Evolutionary conservation across 192 early-diverging fungal species (phyloP).

Genomic region (Entomortierella parvispora): DNA sequence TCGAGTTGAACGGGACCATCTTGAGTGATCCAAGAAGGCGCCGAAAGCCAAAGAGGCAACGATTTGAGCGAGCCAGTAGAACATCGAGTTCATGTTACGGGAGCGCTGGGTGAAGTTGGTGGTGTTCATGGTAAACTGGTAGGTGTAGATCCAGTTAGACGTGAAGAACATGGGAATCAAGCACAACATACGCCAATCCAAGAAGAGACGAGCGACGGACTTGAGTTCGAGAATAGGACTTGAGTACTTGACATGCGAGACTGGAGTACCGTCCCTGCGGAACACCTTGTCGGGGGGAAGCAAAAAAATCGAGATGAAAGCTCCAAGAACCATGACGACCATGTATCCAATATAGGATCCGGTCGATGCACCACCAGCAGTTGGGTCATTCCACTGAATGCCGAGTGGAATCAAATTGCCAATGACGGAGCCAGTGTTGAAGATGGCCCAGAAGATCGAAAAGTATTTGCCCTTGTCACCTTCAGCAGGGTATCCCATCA

Average conservation of each 20-base stretch:
- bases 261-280: constrained; percentile 70
- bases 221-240: constrained; percentile 60
- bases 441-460: constrained; percentile 84
- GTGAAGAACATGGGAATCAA: constrained; percentile 69
- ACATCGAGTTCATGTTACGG: constrained; percentile 69
- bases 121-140: constrained; percentile 64
- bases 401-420: constrained; percentile 75
- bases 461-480: constrained; percentile 79
- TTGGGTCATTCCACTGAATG: constrained; percentile 65
- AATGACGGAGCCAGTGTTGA: constrained; percentile 75
- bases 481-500: constrained; percentile 83
- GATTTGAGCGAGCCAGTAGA: constrained; percentile 80
- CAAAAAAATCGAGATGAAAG: constrained; percentile 60
- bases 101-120: constrained; percentile 68
- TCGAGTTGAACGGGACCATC: constrained; percentile 62
- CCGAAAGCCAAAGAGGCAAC: constrained; percentile 66
- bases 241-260: constrained; percentile 70
- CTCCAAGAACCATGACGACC: constrained; percentile 67
- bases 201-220: constrained; percentile 61
- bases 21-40: constrained; percentile 62
- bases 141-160: constrained; percentile 80
- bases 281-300: constrained; percentile 61
- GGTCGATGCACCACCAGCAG: constrained; percentile 59
- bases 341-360: constrained; percentile 79
- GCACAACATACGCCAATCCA: constrained; percentile 65